Evolutionary conservation across 371 early-diverging fungal species (phyloP), one percentile per base, ranked within the genome.

Genomic region (Capillidium heterosporum): DNA sequence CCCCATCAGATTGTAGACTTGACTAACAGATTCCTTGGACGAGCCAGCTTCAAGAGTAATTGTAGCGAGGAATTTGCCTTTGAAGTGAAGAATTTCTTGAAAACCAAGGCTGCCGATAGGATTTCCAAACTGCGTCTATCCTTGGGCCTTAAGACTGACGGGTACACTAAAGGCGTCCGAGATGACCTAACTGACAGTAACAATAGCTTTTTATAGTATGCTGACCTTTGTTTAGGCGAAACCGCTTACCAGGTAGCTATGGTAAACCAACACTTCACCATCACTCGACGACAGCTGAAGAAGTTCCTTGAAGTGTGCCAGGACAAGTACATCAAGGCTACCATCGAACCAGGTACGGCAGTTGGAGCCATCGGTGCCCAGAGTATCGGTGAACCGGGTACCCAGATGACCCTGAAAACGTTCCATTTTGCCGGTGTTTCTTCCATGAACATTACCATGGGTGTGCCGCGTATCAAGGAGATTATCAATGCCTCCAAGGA

Each of bases 341-440:
- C 77, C 60, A 89, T 98, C 58, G 95, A 98, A 59, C 95, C 97
- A 15, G 97, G 85, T 0, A 61, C 66, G 1, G 91, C 91, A 47
- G 95, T 94, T 5, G 99, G 99, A 44, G 95, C 99, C 35, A 75
- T 99, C 51, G 98, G 95, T 32, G 98, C 95, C 0, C 99, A 98
- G 68, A 86, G 87, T 56, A 96, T 99, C 63, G 99, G 99, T 61
- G 99, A 99, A 66, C 99, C 99, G 31, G 97, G 97, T 59, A 99
- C 99, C 1, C 99, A 99, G 70, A 99, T 99, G 99, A 99, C 99
- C 43, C 73, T 99, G 58, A 98, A 98, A 71, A 97, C 99, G 65
- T 99, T 99, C 89, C 99, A 99, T 75, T 99, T 98, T 85, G 98
- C 99, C 69, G 99, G 99, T 80, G 94, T 98, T 48, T 95, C 96